These are phyloP conservation scores for Saccharomycopsis microspora DNA, from an alignment of 805 yeast genomes.

Conservation along the genomic window DNA sequence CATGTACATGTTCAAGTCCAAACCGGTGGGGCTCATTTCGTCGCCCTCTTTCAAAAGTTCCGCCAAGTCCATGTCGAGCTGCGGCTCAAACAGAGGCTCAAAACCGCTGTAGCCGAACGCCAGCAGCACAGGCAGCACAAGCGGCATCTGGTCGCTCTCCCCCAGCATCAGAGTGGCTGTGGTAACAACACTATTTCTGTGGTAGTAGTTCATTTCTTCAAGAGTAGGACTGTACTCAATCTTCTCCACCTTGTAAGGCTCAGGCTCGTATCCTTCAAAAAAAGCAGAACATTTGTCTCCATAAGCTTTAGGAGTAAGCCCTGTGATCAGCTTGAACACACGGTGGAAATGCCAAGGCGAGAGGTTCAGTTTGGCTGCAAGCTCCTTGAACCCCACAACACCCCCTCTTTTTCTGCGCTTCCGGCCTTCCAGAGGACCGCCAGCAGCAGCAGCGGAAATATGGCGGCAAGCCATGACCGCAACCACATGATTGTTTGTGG, in stretches of 20 bases:
- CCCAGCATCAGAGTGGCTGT: neutral
- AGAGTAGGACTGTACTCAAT: too few species aligned
- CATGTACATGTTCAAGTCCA: too few species aligned
- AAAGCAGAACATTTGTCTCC: constrained; percentile 39
- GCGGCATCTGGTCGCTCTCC: neutral
- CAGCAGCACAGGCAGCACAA: neutral
- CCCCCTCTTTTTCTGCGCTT: constrained; percentile 63
- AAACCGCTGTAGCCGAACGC: too few species aligned
- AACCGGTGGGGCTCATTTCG: too few species aligned
- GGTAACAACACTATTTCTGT: neutral
- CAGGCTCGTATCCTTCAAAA: constrained; percentile 24
- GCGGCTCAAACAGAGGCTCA: too few species aligned
- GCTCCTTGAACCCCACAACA: constrained; percentile 72
- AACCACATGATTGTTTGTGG: constrained; percentile 37
- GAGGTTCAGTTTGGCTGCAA: constrained; percentile 73
- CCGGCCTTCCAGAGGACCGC: constrained; percentile 19
- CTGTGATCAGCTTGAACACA: constrained; percentile 77
- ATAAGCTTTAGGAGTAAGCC: constrained; percentile 78
- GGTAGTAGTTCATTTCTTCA: too few species aligned
- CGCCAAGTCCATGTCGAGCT: too few species aligned
- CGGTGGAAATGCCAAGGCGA: constrained; percentile 93
- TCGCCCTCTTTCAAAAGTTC: too few species aligned
- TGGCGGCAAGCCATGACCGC: constrained; percentile 68
- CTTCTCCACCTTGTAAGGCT: too few species aligned
- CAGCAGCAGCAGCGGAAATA: constrained; percentile 69